These are phyloP conservation scores for Paraglomus brasilianum DNA, from an alignment of 192 early-diverging fungal species.

Conservation along the genomic window DNA sequence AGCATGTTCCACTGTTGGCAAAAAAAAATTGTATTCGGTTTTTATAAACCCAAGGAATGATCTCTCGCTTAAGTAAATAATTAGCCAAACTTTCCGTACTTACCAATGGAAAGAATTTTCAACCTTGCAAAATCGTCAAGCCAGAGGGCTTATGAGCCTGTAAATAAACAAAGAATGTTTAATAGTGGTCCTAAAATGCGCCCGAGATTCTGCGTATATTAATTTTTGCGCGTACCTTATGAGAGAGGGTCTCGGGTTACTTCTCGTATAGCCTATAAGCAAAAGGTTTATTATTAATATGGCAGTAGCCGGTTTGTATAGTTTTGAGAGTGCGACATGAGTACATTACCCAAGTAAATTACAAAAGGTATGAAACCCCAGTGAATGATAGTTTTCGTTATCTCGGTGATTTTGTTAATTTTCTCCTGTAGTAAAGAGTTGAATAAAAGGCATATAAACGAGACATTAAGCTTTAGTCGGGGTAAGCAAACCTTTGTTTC, in stretches of 20 bases:
- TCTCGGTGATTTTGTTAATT: slow-evolving; percentile 51
- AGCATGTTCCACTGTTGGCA: background rate
- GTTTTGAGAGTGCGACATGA: background rate
- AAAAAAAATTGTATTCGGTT: background rate
- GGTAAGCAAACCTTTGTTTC: slow-evolving; percentile 21
- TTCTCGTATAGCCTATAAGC: slow-evolving; percentile 27
- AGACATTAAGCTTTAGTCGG: background rate
- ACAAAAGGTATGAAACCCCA: slow-evolving; percentile 63
- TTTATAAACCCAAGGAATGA: background rate
- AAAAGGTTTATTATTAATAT: background rate
- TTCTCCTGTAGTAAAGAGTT: slow-evolving; percentile 37
- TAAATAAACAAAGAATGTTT: background rate
- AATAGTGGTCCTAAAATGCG: background rate
- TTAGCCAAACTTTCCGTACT: background rate
- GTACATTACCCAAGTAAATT: slow-evolving; percentile 51
- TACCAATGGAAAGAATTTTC: background rate
- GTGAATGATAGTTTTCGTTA: slow-evolving; percentile 57
- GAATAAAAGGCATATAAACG: background rate
- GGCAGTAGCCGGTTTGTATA: no score
- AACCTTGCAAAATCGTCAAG: background rate
- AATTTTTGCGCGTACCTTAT: slow-evolving; percentile 9
- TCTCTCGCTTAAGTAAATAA: no score
- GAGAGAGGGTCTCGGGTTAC: slow-evolving; percentile 23
- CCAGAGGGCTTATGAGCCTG: slow-evolving; percentile 8
- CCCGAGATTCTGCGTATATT: background rate